These are phyloP conservation scores for Pseudogymnoascus sp. DNA, from an alignment of 2,329 filamentous ascomycete genomes.

Conservation along the genomic window DNA sequence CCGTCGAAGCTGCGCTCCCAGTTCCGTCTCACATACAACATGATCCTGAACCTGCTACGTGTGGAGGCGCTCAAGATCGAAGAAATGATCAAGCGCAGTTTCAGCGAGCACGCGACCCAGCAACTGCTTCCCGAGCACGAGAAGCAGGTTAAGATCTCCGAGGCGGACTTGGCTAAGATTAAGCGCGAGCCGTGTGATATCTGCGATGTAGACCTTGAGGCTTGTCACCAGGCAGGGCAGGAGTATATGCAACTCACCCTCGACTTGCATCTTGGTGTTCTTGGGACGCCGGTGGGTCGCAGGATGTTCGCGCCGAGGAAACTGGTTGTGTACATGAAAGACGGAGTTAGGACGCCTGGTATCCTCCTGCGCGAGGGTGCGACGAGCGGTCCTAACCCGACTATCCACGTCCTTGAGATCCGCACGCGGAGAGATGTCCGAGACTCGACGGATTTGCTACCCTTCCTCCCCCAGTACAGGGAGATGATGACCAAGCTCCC, in stretches of 20 bases:
- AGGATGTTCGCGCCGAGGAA: conserved; percentile 69
- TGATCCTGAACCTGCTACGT: conserved; percentile 92
- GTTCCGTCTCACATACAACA: conserved; percentile 96
- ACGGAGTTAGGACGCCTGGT: conserved; percentile 74
- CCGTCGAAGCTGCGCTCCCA: conserved; percentile 93
- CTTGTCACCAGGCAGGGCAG: conserved; percentile 74
- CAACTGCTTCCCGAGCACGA: conserved; percentile 91
- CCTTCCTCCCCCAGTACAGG: conserved; percentile 68
- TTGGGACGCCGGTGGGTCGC: conserved; percentile 74
- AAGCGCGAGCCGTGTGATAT: conserved; percentile 75
- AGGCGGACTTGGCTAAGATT: conserved; percentile 84
- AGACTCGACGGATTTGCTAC: conserved; percentile 76
- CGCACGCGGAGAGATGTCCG: conserved; percentile 58
- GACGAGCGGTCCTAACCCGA: conserved; percentile 55
- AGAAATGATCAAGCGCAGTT: conserved; percentile 99
- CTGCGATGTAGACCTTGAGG: conserved; percentile 73
- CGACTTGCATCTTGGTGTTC: conserved; percentile 68
- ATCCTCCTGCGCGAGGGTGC: conserved; percentile 71
- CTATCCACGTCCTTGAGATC: conserved; percentile 72
- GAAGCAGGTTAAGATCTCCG: conserved; percentile 84
- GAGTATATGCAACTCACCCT: conserved; percentile 71
- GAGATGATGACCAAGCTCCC: conserved; percentile 60
- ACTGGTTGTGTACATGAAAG: conserved; percentile 75
- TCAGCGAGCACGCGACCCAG: conserved; percentile 96
- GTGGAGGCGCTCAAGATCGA: conserved; percentile 98